Evolutionary conservation across 495 filamentous ascomycete species (phyloP).

Genomic region (Barbatosphaeria neglecta): DNA sequence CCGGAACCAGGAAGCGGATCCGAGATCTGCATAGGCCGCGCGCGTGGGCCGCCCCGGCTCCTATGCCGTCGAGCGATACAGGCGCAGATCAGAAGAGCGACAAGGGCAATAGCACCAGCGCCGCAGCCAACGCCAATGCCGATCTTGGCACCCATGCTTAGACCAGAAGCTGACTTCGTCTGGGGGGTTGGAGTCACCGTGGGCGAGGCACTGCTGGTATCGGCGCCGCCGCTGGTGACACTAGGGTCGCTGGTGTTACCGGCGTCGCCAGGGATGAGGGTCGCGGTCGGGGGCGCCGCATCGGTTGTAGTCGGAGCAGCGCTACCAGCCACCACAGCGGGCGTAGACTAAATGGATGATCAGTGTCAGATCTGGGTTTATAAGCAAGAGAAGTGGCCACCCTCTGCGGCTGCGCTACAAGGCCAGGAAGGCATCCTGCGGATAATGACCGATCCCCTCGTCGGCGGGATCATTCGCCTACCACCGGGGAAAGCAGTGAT

Average conservation of each 20-base stretch:
- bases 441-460: neutral
- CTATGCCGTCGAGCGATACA: slow-evolving; percentile 19
- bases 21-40: slow-evolving; percentile 27
- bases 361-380: slow-evolving; percentile 1
- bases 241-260: slow-evolving; percentile 3
- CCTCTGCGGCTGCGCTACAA: neutral
- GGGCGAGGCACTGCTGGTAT: slow-evolving; percentile 27
- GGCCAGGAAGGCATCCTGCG: neutral
- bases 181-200: neutral
- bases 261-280: slow-evolving; percentile 6
- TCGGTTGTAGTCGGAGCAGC: neutral
- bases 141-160: slow-evolving; percentile 25
- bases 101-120: slow-evolving; percentile 17
- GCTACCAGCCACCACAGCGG: slow-evolving; percentile 2
- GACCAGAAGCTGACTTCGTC: slow-evolving; percentile 5
- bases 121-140: slow-evolving; percentile 31
- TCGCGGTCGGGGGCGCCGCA: neutral
- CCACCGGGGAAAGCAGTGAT: neutral
- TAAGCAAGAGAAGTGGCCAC: slow-evolving; percentile 1
- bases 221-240: slow-evolving; percentile 18
- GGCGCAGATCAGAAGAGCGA: slow-evolving; percentile 14
- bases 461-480: too few species aligned
- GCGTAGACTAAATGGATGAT: slow-evolving; percentile 3
- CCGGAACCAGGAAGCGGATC: slow-evolving; percentile 26
- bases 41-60: slow-evolving; percentile 4